phyloP scores from a whole-genome alignment of 345 rosid genomes.

The Euphorbia peplus region DNA sequence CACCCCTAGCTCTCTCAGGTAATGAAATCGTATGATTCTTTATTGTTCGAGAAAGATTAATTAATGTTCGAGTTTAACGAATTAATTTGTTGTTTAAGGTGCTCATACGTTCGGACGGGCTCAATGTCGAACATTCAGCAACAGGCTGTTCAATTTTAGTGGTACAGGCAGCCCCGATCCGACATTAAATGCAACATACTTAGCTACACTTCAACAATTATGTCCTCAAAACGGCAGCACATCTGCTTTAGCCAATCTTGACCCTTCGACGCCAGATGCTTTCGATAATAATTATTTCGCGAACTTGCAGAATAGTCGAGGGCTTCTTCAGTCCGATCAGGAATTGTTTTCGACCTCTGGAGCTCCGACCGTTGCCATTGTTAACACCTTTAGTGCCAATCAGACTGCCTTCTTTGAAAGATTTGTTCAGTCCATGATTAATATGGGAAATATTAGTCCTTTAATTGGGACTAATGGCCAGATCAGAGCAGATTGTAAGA shows the following conservation, averaged over 20 bases:
- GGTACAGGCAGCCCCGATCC: constrained; percentile 22
- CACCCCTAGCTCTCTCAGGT: too few relatives aligned
- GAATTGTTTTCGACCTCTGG: constrained; percentile 34
- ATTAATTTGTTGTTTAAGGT: constrained; percentile 3
- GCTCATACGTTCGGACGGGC: constrained; percentile 24
- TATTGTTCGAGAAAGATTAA: too few relatives aligned
- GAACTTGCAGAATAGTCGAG: constrained; percentile 27
- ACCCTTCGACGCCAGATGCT: constrained; percentile 15
- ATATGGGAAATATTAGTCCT: constrained; percentile 40
- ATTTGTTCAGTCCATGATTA: constrained; percentile 40
- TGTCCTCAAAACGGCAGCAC: constrained; percentile 19
- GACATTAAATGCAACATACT: constrained; percentile 12
- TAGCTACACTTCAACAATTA: constrained; percentile 11
- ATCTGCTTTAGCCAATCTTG: constrained; percentile 11
- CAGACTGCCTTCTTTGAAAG: constrained; percentile 35
- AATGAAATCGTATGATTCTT: too few relatives aligned
- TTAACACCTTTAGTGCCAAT: constrained; percentile 33
- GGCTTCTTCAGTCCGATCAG: constrained; percentile 41
- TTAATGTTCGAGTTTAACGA: too few relatives aligned
- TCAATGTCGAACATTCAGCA: constrained; percentile 18
- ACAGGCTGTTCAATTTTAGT: constrained; percentile 19
- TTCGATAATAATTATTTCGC: constrained; percentile 35
- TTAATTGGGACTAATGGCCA: constrained; percentile 38
- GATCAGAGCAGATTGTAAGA: constrained; percentile 33
- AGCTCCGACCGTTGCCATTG: constrained; percentile 24